Base-by-base conservation (phyloP, 2,329 filamentous ascomycete species). In the Sclerotinia sclerotiorum region DNA sequence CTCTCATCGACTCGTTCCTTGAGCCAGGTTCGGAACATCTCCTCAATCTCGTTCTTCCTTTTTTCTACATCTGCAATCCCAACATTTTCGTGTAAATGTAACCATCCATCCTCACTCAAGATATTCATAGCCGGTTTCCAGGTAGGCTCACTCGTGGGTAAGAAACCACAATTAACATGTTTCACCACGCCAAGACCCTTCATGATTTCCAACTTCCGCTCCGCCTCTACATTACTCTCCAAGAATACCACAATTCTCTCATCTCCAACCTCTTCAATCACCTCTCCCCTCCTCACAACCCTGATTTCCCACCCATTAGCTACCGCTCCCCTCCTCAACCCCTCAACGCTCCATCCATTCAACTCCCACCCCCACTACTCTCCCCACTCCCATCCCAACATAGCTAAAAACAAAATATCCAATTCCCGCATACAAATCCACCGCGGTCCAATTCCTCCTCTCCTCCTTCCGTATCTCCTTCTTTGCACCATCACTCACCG, bases 321-420 rank as follows among this genome's bases (percentile, higher is more conserved):
- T 56, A 82, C 75, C 39, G 94, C 92, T 29, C 93, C 94, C 72
- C 91, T 86, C 35, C 88, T 84, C 76, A 98, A 79, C 0, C 91
- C 93, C 80, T 97, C 93, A 46, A 97, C 85, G 72, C 89, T 93
- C 89, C 94, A 91, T 0, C 90, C 89, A 77, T 97, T 97, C 57
- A 97, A 82, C 79, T 98, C 94, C 91, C 92, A 98, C 73, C 93
- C 93, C 92, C 54, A 95, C 81, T 1, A 97, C 90, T 61, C 85
- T 81, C 11, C 74, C 81, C 74, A 94, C 81, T 0, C 92, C 93
- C 24, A 90, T 85, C 69, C 82, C 84, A 8, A 89, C 85, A 79
- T 97, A 97, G 44, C 88, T 91, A 76, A 97, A 97, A 4, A 90
- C 87, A 79, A 98, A 97, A 79, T 97, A 97, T 6, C 94, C 94